Conservation (phyloP, 208 protist genomes). For the Crithidia acanthocephali region DNA sequence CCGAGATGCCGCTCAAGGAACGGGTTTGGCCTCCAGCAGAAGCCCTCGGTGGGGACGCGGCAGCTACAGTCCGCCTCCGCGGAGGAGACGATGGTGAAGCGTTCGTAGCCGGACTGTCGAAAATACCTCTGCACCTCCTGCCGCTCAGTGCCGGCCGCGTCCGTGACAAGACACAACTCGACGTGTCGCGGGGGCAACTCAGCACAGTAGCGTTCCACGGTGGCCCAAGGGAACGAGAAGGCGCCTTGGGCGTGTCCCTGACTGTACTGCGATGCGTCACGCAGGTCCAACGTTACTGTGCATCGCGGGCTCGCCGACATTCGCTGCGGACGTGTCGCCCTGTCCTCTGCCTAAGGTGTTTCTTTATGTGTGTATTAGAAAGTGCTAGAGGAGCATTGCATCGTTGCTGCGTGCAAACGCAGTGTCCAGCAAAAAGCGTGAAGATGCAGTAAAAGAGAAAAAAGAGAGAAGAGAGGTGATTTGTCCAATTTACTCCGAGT, state of each 20-base stretch:
- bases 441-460: no score
- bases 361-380: neutral
- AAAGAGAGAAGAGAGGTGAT: no score
- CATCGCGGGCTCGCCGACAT: no score
- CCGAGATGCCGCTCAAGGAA: constrained; percentile 34
- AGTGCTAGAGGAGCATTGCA: no score
- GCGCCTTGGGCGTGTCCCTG: constrained; percentile 1
- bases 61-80: constrained; percentile 5
- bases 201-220: neutral
- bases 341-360: neutral
- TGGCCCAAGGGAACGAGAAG: constrained; percentile 23
- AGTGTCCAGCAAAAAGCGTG: no score
- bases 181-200: constrained; percentile 6
- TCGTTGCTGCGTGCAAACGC: no score
- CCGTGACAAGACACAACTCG: constrained; percentile 5
- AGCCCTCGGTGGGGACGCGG: neutral
- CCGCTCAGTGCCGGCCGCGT: neutral
- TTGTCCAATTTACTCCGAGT: no score
- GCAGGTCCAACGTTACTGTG: constrained; percentile 5
- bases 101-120: constrained; percentile 5
- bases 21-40: constrained; percentile 46
- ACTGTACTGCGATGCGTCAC: constrained; percentile 8
- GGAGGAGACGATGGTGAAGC: constrained; percentile 5
- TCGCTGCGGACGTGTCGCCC: neutral
- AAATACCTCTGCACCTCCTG: neutral